Conservation (phyloP, 2,329 filamentous ascomycete genomes). For the Rhytidhysteron rufulum region DNA sequence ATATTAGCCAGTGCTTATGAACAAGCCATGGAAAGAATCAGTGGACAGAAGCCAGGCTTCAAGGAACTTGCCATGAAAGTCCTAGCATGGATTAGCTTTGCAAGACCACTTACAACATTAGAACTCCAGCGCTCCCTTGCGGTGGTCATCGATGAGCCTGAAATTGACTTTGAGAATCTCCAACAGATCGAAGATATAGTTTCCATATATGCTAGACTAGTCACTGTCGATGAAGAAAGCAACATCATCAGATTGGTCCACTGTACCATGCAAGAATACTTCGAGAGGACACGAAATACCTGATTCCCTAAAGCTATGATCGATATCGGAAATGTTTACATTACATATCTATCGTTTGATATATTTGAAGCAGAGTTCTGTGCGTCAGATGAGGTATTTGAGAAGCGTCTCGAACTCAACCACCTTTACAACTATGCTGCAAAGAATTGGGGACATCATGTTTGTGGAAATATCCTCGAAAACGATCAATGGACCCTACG, state of each 20-base stretch:
- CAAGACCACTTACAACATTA: not conserved
- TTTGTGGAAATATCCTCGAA: slow-evolving; percentile 8
- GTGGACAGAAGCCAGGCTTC: not conserved
- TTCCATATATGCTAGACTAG: slow-evolving; percentile 16
- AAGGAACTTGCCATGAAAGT: not conserved
- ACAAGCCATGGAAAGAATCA: slow-evolving; percentile 1
- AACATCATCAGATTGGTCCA: slow-evolving; percentile 15
- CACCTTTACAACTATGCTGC: not conserved
- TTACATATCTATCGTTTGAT: slow-evolving; percentile 21
- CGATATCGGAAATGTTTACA: slow-evolving; percentile 14
- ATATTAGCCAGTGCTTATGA: not conserved
- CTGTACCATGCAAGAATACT: slow-evolving; percentile 13
- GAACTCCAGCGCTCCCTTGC: slow-evolving; percentile 1
- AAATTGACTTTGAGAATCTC: slow-evolving; percentile 1
- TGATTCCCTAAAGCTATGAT: slow-evolving; percentile 14
- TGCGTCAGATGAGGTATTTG: not conserved
- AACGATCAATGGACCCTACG: slow-evolving; percentile 3
- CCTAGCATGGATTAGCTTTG: slow-evolving; percentile 1
- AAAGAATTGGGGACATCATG: slow-evolving; percentile 33
- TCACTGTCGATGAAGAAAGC: slow-evolving; percentile 19
- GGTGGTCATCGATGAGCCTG: not conserved
- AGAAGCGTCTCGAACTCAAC: not conserved
- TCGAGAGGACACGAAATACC: slow-evolving; percentile 15
- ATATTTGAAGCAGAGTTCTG: slow-evolving; percentile 6
- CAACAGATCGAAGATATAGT: slow-evolving; percentile 1